Base-by-base conservation (phyloP, 2,329 filamentous ascomycete species). In the Sclerotinia sclerotiorum region DNA sequence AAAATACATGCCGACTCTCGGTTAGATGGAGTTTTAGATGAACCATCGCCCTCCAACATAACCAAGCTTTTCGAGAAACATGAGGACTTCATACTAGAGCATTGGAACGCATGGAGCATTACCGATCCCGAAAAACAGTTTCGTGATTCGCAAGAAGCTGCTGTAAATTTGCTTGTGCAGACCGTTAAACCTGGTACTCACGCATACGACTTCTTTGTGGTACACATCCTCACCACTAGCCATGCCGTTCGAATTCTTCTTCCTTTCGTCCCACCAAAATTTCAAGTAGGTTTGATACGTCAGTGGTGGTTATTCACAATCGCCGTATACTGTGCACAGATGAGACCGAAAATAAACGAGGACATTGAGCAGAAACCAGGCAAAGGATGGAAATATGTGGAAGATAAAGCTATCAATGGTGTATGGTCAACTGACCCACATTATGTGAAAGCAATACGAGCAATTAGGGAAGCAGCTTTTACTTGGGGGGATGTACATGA, bases 231-330 rank as follows among this genome's bases (percentile, higher is more conserved):
- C 44, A 96, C 92, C 0, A 90, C 91, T 27, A 94, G 90, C 70
- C 93, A 99, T 77, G 94, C 95, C 0, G 86, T 97, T 17, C 87
- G 95, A n/a, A 87, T 97, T 32, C 80, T 99, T 6, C 82, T 99
- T 3, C 92, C 95, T 0, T 79, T 92, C 48, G 81, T 97, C 15
- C 93, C 93, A 0, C 79, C 84, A 19, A 86, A 87, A 74, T 90
- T 89, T 74, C 94, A 97, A 73, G 78, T 93, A 57, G 82, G 82
- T 29, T 81, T 99, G 5, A 83, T 98, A 11, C 84, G 91, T 51
- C 89, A 97, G 78, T 98, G 95, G 93, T 97, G 93, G 91, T 81
- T 99, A 6, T 85, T 97, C 54, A 87, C 90, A 0, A 79, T 97
- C 54, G 86, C 88, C 0, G 85, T 94, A 15, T 98, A 95, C 77